A percentile compares a stretch with the other conserved stretches of the same genome.
Evolutionary conservation across 75 land plant species (phyloP).

Genomic region (Picea sitchensis): DNA sequence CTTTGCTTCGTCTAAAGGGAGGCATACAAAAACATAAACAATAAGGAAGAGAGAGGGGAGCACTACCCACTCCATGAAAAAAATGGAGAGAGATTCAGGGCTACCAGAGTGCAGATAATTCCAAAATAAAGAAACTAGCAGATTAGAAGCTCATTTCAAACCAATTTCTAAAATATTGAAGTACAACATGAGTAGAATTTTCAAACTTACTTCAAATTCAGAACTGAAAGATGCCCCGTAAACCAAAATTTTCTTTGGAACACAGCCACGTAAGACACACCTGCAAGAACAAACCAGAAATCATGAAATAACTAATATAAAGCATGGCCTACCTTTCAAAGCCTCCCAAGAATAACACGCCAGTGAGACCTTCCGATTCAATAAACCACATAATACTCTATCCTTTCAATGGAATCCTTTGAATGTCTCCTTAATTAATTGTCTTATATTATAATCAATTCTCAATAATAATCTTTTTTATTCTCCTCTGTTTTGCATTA

Average conservation of each 20-base stretch:
- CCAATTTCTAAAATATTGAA: not conserved
- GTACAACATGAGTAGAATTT: not conserved
- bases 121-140: not conserved
- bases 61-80: no score
- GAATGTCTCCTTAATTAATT: no score
- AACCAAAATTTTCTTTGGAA: constrained; percentile 95
- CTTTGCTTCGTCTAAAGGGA: no score
- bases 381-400: not conserved
- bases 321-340: not conserved
- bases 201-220: constrained; percentile 59
- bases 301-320: constrained; percentile 1
- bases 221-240: constrained; percentile 79
- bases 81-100: no score
- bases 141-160: constrained; percentile 25
- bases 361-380: not conserved
- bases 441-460: no score
- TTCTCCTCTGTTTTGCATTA: not conserved
- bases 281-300: constrained; percentile 23
- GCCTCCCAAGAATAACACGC: not conserved
- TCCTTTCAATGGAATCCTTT: no score
- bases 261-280: constrained; percentile 98
- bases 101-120: not conserved
- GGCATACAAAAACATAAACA: no score
- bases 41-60: no score
- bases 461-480: no score